Evolutionary conservation across 305 asterid species (phyloP).

Genomic region (Coffea humblotiana): DNA sequence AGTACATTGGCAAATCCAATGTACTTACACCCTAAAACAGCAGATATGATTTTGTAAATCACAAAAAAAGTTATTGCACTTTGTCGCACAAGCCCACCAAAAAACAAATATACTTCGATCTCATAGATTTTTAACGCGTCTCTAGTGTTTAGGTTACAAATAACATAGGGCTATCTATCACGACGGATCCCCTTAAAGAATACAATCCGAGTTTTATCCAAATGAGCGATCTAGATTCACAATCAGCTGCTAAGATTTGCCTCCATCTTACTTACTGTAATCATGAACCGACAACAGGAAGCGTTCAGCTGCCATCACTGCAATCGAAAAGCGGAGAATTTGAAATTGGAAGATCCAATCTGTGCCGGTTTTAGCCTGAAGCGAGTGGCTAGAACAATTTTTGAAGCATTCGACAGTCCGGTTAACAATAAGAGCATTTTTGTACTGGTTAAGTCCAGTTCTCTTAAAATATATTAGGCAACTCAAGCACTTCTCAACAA

Average conservation of each 20-base stretch:
- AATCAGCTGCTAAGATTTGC: conserved; percentile 14
- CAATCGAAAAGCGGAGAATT: not conserved
- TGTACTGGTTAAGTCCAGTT: not conserved
- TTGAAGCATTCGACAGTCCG: fast-evolving
- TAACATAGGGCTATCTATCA: not conserved
- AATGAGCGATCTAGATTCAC: not conserved
- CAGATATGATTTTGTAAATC: not conserved
- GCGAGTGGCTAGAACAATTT: not conserved
- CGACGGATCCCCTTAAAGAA: not conserved
- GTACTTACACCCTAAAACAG: conserved; percentile 1
- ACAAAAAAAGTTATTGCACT: not conserved
- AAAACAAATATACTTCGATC: not conserved
- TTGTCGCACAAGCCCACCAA: not conserved
- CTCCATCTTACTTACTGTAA: not conserved
- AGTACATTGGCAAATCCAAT: not conserved
- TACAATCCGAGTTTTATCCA: not conserved
- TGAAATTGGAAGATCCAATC: not conserved
- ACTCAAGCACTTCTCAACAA: not conserved
- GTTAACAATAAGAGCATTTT: not conserved
- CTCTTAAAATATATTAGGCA: not conserved
- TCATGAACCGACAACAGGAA: not conserved
- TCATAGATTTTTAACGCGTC: not conserved
- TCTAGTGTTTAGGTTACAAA: not conserved
- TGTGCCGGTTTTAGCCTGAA: not conserved
- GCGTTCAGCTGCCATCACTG: conserved; percentile 5